Percentiles rank a stretch among this genome's conserved stretches.
Conservation (phyloP, 805 yeast species). For the Zygotorulaspora florentina region DNA sequence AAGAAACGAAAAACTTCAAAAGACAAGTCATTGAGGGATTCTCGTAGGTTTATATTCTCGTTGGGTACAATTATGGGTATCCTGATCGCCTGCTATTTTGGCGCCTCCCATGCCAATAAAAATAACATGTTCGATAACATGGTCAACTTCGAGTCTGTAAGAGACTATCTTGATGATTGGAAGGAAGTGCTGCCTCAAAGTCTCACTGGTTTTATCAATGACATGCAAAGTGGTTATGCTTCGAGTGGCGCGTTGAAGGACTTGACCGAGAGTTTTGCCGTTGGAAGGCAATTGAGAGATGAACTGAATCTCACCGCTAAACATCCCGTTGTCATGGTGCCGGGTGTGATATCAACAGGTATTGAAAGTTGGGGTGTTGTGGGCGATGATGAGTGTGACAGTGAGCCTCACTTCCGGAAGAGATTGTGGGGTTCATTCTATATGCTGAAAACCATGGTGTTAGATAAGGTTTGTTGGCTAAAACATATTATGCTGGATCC, state of each 20-base stretch:
- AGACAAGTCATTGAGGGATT: constrained; percentile 36
- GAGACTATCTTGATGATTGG: constrained; percentile 66
- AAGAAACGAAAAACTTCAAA: constrained; percentile 7
- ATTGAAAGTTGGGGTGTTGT: constrained; percentile 87
- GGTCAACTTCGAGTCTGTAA: constrained; percentile 53
- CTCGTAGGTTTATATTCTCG: constrained; percentile 57
- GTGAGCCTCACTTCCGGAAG: constrained; percentile 80
- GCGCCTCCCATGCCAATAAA: constrained; percentile 33
- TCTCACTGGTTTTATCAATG: constrained; percentile 55
- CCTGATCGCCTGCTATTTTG: constrained; percentile 57
- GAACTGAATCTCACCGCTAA: constrained; percentile 52
- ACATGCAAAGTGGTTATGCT: constrained; percentile 36
- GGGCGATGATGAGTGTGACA: constrained; percentile 76
- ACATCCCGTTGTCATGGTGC: constrained; percentile 85
- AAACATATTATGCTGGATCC: constrained; percentile 86
- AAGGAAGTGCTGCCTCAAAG: constrained; percentile 65
- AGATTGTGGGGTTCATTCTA: constrained; percentile 96
- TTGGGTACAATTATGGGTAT: constrained; percentile 75
- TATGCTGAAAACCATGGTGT: constrained; percentile 87
- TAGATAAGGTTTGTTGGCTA: constrained; percentile 92
- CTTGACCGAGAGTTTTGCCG: constrained; percentile 80
- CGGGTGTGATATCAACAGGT: constrained; percentile 95
- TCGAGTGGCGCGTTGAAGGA: constrained; percentile 34
- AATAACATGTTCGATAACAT: constrained; percentile 42
- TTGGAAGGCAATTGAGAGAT: constrained; percentile 61